These are phyloP conservation scores for Botrytis porri DNA, from an alignment of 2,329 filamentous ascomycete species.

Conservation along the genomic window DNA sequence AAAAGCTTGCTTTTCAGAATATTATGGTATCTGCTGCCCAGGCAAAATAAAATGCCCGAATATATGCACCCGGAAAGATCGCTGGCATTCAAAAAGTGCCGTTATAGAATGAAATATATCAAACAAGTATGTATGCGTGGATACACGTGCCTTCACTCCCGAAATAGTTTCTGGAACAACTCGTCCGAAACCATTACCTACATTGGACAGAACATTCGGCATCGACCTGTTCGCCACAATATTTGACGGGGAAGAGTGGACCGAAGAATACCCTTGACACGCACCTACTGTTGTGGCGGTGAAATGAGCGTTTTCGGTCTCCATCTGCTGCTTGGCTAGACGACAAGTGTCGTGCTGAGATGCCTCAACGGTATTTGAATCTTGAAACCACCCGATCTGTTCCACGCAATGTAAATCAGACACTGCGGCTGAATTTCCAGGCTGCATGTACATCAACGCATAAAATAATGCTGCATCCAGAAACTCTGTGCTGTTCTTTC, in stretches of 20 bases:
- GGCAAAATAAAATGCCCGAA: not conserved
- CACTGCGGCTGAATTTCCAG: not conserved
- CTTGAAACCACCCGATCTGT: not conserved
- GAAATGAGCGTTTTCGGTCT: not conserved
- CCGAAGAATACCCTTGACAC: slow-evolving; percentile 1
- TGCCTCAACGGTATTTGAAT: not conserved
- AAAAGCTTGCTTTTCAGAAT: not conserved
- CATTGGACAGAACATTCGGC: not conserved
- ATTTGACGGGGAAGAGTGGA: not conserved
- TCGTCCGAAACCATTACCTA: not conserved
- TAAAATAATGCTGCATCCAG: not conserved
- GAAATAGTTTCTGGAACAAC: not conserved
- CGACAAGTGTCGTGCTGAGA: not conserved
- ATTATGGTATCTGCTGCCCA: not conserved
- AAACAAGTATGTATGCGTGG: not conserved
- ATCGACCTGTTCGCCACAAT: not conserved
- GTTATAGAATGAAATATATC: not conserved
- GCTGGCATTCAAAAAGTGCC: not conserved
- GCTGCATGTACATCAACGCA: not conserved
- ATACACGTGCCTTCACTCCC: not conserved
- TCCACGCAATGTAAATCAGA: not conserved
- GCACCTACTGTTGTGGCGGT: not conserved
- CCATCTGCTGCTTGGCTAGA: not conserved
- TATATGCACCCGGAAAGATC: not conserved
- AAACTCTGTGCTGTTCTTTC: not conserved